Evolutionary conservation across 1,284 basidiomycete species (phyloP).

Genomic region (Apiotrichum sp.): DNA sequence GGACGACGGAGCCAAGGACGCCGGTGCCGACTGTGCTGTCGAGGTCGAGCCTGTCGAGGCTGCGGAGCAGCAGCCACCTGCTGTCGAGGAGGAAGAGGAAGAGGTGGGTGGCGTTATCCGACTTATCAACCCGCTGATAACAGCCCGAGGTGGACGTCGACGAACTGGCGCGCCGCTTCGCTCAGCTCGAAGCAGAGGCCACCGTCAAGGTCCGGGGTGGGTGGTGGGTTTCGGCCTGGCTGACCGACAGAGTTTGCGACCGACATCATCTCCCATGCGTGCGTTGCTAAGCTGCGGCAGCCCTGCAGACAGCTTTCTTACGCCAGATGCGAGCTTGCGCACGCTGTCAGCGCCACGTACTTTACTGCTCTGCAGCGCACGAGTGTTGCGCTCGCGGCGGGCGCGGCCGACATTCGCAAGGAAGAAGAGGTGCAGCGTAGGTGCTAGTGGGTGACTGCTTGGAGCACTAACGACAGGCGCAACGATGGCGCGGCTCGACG

Average conservation of each 20-base stretch:
- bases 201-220: conserved; percentile 21
- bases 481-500: too few species aligned
- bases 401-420: conserved; percentile 18
- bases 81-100: too few species aligned
- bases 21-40: too few species aligned
- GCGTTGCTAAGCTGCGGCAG: background rate
- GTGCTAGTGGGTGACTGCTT: conserved; percentile 8
- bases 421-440: conserved; percentile 30
- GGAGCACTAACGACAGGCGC: too few species aligned
- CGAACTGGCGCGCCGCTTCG: too few species aligned
- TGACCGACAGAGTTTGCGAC: conserved; percentile 2
- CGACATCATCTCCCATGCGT: background rate
- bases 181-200: conserved; percentile 22
- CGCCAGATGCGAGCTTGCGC: conserved; percentile 6
- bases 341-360: conserved; percentile 19
- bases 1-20: too few species aligned
- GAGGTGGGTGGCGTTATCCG: too few species aligned
- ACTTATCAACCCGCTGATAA: too few species aligned
- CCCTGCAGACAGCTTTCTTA: background rate
- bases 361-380: conserved; percentile 9
- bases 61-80: too few species aligned
- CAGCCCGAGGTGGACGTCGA: too few species aligned
- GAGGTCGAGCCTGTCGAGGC: too few species aligned
- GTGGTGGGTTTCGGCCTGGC: background rate
- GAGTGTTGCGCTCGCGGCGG: conserved; percentile 17